Conservation (phyloP, 331 rosid species). For the Rosa hybrid region DNA sequence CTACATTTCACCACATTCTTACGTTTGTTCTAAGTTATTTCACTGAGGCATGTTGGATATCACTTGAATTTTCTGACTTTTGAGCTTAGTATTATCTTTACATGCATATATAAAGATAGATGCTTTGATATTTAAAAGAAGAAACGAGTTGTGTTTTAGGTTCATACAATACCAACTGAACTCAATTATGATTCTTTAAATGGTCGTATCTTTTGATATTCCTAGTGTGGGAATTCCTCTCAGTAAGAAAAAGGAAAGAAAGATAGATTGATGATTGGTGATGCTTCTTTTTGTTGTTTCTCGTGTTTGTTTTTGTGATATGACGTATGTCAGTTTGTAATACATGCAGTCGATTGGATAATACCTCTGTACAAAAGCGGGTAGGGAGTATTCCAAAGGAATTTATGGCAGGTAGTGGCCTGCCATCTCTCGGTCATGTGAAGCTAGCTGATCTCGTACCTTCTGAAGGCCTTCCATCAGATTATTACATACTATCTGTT, state of each 20-base stretch:
- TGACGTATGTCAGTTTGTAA: neutral
- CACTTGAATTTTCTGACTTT: neutral
- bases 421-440: constrained; percentile 84
- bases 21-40: neutral
- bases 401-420: constrained; percentile 92
- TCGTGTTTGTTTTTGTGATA: neutral
- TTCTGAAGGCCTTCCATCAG: constrained; percentile 82
- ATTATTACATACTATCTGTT: constrained; percentile 75
- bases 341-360: constrained; percentile 4
- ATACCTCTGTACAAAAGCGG: constrained; percentile 21
- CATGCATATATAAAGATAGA: neutral
- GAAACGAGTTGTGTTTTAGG: neutral
- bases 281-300: neutral
- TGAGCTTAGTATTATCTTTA: neutral
- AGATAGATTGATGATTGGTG: neutral
- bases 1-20: neutral
- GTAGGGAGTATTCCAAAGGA: constrained; percentile 27
- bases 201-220: neutral
- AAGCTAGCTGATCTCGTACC: constrained; percentile 82
- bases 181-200: neutral
- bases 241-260: neutral
- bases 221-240: neutral
- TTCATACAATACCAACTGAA: neutral
- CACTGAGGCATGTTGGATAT: neutral
- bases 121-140: neutral